Conservation (phyloP, 768 basidiomycete genomes). For the Mycena indigotica region DNA sequence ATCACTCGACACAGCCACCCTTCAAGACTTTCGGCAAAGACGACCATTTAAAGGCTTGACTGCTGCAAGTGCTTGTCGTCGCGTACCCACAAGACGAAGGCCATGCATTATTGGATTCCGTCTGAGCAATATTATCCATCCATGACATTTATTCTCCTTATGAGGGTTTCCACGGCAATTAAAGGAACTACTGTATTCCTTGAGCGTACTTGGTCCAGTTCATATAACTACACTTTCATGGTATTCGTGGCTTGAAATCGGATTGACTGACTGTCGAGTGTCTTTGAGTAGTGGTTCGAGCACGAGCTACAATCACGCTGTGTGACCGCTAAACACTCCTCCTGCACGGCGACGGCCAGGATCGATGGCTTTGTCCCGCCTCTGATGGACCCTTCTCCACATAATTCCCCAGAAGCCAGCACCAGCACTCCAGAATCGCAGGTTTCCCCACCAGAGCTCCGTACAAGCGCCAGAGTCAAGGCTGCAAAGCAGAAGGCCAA, state of each 20-base stretch:
- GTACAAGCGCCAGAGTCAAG: slow-evolving; percentile 77
- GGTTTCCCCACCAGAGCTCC: slow-evolving; percentile 48
- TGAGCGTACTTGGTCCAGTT: neutral
- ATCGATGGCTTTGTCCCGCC: slow-evolving; percentile 87
- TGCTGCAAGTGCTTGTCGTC: neutral
- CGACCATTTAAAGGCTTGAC: neutral
- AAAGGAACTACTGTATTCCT: too few relatives aligned
- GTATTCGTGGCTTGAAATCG: neutral
- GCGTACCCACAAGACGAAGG: too few relatives aligned
- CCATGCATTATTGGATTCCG: neutral
- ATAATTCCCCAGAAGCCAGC: slow-evolving; percentile 70
- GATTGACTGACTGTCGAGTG: neutral
- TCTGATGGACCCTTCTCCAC: slow-evolving; percentile 90
- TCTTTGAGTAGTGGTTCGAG: neutral
- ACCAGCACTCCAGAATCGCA: slow-evolving; percentile 61
- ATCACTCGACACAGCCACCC: neutral
- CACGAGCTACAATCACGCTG: neutral
- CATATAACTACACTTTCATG: neutral
- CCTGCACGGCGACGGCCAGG: slow-evolving; percentile 25
- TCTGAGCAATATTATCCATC: neutral
- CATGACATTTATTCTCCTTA: too few relatives aligned
- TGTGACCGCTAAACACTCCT: slow-evolving; percentile 11
- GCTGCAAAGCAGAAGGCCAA: slow-evolving; percentile 73
- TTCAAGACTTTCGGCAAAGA: neutral
- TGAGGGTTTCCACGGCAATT: too few relatives aligned